Percentiles rank a stretch among this genome's conserved stretches.
phyloP scores from a whole-genome alignment of 2,329 filamentous ascomycete genomes.

The Aureobasidium subglaciale region DNA sequence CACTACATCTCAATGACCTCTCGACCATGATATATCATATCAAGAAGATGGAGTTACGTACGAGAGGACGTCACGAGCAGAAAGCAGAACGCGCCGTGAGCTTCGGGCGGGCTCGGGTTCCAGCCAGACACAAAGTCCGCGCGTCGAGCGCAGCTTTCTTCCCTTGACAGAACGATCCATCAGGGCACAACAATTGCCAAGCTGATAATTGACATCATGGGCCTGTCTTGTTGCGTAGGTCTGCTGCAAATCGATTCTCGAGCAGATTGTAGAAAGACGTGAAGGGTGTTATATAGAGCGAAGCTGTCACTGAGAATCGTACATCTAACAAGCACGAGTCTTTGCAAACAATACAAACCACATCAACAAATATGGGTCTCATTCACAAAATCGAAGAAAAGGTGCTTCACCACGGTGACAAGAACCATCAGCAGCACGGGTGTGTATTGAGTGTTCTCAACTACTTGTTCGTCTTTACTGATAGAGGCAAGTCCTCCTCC shows the following conservation, averaged over 20 bases:
- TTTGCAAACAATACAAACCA: background rate
- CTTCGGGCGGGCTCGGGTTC: background rate
- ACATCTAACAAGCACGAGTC: background rate
- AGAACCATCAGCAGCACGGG: conserved; percentile 4
- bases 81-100: background rate
- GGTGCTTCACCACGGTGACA: conserved; percentile 12
- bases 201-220: background rate
- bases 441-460: background rate
- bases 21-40: background rate
- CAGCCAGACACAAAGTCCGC: background rate
- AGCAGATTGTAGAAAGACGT: background rate
- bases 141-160: background rate
- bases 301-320: background rate
- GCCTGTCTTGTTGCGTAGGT: background rate
- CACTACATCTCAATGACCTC: too few relatives aligned
- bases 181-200: background rate
- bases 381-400: conserved; percentile 14
- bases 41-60: too few relatives aligned
- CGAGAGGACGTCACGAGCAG: background rate
- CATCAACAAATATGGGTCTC: conserved; percentile 6
- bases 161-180: background rate
- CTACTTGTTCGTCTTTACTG: background rate
- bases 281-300: background rate
- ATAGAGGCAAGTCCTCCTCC: background rate
- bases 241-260: background rate